Percentiles rank a stretch among this genome's conserved stretches.
Conservation (phyloP, 1,284 basidiomycete species). For the Tetrapyrgos nigripes region DNA sequence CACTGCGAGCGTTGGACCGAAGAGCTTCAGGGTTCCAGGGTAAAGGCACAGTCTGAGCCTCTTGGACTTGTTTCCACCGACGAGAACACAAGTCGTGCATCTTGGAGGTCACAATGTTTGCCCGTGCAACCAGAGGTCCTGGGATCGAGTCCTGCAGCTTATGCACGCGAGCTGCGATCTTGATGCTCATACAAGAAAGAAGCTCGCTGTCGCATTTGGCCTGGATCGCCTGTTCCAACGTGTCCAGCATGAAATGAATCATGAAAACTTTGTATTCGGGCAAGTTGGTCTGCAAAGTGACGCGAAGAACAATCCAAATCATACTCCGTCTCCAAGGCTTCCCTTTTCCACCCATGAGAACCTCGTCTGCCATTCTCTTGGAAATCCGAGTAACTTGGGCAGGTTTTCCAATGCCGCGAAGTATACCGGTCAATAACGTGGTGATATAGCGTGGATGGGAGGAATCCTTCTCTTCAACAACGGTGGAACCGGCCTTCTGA, state of each 20-base stretch:
- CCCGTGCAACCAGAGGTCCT: not conserved
- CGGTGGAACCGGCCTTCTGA: not conserved
- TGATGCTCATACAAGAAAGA: not conserved
- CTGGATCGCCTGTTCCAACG: conserved; percentile 29
- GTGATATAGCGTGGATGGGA: conserved; percentile 17
- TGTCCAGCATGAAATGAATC: conserved; percentile 41
- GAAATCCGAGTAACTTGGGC: conserved; percentile 36
- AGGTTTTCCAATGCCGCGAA: conserved; percentile 35
- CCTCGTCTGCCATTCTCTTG: conserved; percentile 51
- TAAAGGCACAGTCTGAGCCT: not conserved
- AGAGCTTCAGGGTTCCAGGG: not conserved
- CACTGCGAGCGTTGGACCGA: not conserved
- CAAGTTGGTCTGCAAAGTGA: conserved; percentile 50
- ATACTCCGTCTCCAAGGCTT: conserved; percentile 51
- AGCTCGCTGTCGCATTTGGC: not conserved
- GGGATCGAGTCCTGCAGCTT: not conserved
- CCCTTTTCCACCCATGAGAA: conserved; percentile 41
- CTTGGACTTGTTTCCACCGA: not conserved
- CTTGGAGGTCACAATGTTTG: no score
- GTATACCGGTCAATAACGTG: conserved; percentile 30
- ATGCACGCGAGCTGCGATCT: not conserved
- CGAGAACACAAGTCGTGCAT: not conserved
- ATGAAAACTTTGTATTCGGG: conserved; percentile 52
- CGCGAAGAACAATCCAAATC: conserved; percentile 49
- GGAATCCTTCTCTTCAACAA: conserved; percentile 10